Evolutionary conservation across 768 basidiomycete species (phyloP), one percentile per base, ranked within the genome.

Genomic region (Pholiota microspora): DNA sequence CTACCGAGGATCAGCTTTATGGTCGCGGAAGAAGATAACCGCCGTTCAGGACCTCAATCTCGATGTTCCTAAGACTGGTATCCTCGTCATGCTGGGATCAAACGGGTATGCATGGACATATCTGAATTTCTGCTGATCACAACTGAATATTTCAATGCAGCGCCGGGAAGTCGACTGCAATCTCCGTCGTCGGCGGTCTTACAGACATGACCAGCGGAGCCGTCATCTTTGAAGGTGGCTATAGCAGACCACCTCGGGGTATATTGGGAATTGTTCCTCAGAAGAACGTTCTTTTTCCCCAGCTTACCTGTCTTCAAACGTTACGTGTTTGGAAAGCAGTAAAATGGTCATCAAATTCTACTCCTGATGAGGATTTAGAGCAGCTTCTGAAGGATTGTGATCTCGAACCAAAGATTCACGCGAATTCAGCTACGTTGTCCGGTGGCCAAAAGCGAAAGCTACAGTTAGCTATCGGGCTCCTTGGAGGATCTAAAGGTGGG

Each of bases 361-460:
- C 55, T 69, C 76, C 63, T 9, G 72, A 80, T 12, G 83, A 84
- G 49, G 84, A 89, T 62, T 68, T 85, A 21, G 79, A 80, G 51
- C 81, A 85, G 59, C 70, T 92, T 6, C 63, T 92, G 45, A 70
- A 73, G 24, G 86, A 90, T 63, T 92, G 90, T 56, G 89, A 91
- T 67, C 69, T 92, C n/a, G 81, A 71, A 23, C 74, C 73, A 49
- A 91, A 92, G 69, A 79, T 88, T 13, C 72, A 85, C 60, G 74
- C 83, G 13, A 85, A 86, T 60, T 83, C 88, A 2, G 73, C 72
- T 49, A 85, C 81, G 2, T 74, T 92, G 25, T 86, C 83, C 35
- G 90, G 90, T 1, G 90, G 90, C 9, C 89, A 92, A 73, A 92
- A 91, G 73, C 69, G 90, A 63, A 92, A 92, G 69, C 70, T 92